Percentiles rank a stretch among this genome's conserved stretches.
phyloP scores from a whole-genome alignment of 352 stramenopile species.

The Phytophthora brassicae region DNA sequence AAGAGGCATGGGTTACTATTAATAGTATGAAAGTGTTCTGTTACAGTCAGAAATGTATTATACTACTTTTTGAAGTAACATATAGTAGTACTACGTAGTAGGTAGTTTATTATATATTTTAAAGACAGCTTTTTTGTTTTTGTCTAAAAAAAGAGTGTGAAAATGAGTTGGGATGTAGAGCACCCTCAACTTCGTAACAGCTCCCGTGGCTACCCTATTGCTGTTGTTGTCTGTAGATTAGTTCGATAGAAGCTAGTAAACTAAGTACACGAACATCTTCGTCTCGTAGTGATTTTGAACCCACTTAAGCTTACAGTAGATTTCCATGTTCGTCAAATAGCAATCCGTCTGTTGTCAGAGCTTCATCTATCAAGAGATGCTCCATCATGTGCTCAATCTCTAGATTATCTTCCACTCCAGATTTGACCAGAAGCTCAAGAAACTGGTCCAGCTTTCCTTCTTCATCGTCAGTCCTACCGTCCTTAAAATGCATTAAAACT shows the following conservation, averaged over 20 bases:
- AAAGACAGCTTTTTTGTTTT: no score
- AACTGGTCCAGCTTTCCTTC: conserved; percentile 25
- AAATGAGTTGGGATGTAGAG: no score
- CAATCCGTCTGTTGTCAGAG: conserved; percentile 18
- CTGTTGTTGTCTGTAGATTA: no score
- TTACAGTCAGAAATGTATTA: no score
- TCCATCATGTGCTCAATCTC: conserved; percentile 29
- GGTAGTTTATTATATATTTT: no score
- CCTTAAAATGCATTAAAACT: conserved; percentile 21
- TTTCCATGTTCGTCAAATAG: conserved; percentile 15
- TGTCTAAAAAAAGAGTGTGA: no score
- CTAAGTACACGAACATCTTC: neutral
- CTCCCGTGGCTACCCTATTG: no score
- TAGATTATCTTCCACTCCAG: conserved; percentile 21
- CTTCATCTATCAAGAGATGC: conserved; percentile 23
- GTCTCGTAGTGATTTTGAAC: neutral
- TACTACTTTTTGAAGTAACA: no score
- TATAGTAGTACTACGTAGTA: no score
- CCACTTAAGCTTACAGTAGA: neutral
- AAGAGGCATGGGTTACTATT: no score
- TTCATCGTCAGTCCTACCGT: conserved; percentile 1
- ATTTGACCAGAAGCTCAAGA: conserved; percentile 22
- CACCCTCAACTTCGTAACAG: no score
- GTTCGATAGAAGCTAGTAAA: neutral
- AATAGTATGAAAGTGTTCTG: no score